Base-by-base conservation (phyloP, 106 monocot genomes). In the Agapanthus africanus region DNA sequence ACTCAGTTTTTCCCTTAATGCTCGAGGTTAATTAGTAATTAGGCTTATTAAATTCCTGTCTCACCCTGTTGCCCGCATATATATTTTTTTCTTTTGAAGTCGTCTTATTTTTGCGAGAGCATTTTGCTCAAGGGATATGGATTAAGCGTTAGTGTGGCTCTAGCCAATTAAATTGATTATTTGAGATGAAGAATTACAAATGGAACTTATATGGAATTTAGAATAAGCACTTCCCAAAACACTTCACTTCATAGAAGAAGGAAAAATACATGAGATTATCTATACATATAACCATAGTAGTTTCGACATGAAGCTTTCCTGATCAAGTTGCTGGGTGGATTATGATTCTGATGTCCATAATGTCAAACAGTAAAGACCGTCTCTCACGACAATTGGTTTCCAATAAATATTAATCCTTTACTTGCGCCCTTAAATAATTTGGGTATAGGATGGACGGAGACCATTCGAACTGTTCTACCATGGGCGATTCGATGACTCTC, bases 401-500 rank as follows among this genome's bases (percentile, higher is more conserved):
- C 3, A 23, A 52, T 52, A 25, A 52, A 52, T 15, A 49, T 49
- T 49, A 15, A 49, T 23, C 11, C 22, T 11, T 19, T 32, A 2
- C 16, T 36, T 16, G 35, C 61, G 23, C 35, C 19, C 35, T 61
- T 32, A 19, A 39, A 38, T 39, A 36, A 10, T 68, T 4, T 65
- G 41, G 30, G 23, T 33, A 67, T 69, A 95, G 95, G 91, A 95
- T 73, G 95, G 91, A n/a, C 60, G 86, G 32, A 85, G 88, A 66
- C 86, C 88, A 54, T 95, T 95, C 73, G 91, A 95, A 68, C 75
- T 91, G 35, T 88, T 88, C 70, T 95, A 95, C 71, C 95, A 88
- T 76, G 95, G 88, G n/a, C 95, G 88, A 63, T 95, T 91, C 76
- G 95, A 95, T 77, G 91, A 91, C 59, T 91, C 95, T 32, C 82